Conservation (phyloP, 75 land plant species). For the Pinus albicaulis region DNA sequence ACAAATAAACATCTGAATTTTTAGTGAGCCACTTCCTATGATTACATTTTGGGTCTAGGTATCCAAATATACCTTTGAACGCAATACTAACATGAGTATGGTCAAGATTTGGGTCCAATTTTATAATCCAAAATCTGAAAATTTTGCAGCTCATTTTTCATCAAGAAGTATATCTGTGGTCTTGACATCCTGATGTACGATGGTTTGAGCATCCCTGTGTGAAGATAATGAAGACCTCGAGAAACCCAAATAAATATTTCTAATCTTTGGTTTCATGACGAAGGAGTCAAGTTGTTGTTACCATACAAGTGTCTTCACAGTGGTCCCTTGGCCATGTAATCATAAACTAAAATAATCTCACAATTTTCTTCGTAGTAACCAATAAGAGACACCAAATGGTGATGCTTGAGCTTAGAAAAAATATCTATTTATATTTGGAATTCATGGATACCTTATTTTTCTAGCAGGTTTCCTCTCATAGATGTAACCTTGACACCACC, state of each 20-base stretch:
- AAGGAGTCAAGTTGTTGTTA: constrained; percentile 24
- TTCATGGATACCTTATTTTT: constrained; percentile 62
- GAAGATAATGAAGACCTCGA: constrained; percentile 74
- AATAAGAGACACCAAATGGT: constrained; percentile 69
- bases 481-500: constrained; percentile 54
- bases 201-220: constrained; percentile 63
- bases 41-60: constrained; percentile 47
- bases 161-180: constrained; percentile 72
- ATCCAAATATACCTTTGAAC: constrained; percentile 51
- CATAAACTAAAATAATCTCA: constrained; percentile 83
- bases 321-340: constrained; percentile 86
- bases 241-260: constrained; percentile 76
- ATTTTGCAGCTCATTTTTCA: constrained; percentile 65
- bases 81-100: constrained; percentile 63
- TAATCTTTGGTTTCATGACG: constrained; percentile 63
- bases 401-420: constrained; percentile 72
- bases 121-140: constrained; percentile 74
- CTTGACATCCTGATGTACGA: constrained; percentile 76
- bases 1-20: constrained; percentile 52
- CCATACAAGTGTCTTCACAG: constrained; percentile 70
- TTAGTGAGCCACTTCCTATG: constrained; percentile 50
- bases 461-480: constrained; percentile 53
- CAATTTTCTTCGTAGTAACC: constrained; percentile 73
- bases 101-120: constrained; percentile 52
- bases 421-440: constrained; percentile 72